These are phyloP conservation scores for Leccinum variicolor DNA, from an alignment of 768 basidiomycete genomes.

Conservation along the genomic window DNA sequence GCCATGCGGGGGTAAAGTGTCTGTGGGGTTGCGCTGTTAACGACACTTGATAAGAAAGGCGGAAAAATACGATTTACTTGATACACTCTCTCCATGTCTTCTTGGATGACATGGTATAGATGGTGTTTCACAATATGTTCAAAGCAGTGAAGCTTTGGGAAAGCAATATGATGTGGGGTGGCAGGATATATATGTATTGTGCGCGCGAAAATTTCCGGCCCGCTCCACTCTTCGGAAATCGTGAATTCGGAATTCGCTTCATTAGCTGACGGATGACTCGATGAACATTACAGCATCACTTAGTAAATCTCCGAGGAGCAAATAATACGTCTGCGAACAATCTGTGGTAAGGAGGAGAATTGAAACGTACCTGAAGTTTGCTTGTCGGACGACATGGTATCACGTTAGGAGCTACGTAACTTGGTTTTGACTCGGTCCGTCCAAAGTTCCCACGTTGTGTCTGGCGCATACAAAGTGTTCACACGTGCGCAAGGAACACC, in stretches of 20 bases:
- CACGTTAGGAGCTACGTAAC: too few relatives aligned
- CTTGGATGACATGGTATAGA: slow-evolving; percentile 15
- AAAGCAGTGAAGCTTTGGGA: neutral
- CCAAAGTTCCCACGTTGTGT: neutral
- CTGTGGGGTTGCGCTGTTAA: slow-evolving; percentile 19
- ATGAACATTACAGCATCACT: neutral
- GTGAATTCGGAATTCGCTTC: slow-evolving; percentile 6
- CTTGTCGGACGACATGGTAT: neutral
- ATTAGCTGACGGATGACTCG: neutral
- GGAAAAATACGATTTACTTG: slow-evolving; percentile 17
- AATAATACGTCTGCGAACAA: neutral
- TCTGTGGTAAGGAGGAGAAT: neutral
- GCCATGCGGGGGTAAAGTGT: slow-evolving; percentile 47
- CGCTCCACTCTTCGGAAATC: neutral
- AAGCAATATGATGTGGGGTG: neutral
- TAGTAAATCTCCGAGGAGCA: neutral
- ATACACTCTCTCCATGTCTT: slow-evolving; percentile 38
- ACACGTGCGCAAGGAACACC: neutral
- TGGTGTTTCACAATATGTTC: neutral
- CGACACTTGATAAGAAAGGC: neutral
- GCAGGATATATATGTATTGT: neutral
- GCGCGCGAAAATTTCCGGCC: neutral
- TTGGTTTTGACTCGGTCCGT: too few relatives aligned
- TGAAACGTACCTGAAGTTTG: neutral
- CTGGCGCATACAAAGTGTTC: neutral